These are phyloP conservation scores for Telfairia occidentalis DNA, from an alignment of 331 rosid species.

Conservation along the genomic window DNA sequence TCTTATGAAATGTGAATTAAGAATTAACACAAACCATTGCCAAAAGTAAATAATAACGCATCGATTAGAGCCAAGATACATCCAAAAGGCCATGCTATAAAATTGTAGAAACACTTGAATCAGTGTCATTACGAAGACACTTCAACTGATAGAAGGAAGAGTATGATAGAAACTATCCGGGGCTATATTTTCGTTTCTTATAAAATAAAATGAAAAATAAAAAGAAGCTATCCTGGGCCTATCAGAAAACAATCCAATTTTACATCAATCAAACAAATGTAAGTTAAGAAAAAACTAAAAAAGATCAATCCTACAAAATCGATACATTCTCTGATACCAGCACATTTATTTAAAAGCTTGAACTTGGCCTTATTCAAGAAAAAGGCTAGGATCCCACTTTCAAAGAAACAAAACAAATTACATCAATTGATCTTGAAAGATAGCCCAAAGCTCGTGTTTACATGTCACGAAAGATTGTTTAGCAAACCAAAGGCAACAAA, in stretches of 20 bases:
- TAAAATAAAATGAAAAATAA: too few relatives aligned
- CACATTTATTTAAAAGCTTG: background rate
- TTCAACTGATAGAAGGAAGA: background rate
- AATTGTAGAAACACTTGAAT: background rate
- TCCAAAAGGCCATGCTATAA: background rate
- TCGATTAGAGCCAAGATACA: too few relatives aligned
- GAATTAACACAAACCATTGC: background rate
- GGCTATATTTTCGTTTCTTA: too few relatives aligned
- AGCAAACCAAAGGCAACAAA: background rate
- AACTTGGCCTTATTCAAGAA: background rate
- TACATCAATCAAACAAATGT: background rate
- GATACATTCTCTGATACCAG: background rate
- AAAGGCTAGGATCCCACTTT: background rate
- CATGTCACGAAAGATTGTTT: background rate
- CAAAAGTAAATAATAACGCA: background rate
- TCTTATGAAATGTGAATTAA: background rate
- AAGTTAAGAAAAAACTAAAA: background rate
- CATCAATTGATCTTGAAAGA: background rate
- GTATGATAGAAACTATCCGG: background rate
- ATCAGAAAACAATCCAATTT: background rate
- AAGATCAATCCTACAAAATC: background rate
- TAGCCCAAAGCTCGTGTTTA: background rate
- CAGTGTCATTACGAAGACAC: background rate
- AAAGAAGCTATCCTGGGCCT: background rate
- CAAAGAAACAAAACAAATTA: background rate